A percentile compares a stretch with the other conserved stretches of the same genome.
These are phyloP conservation scores for Podila epicladia DNA, from an alignment of 192 early-diverging fungal genomes.

Conservation along the genomic window DNA sequence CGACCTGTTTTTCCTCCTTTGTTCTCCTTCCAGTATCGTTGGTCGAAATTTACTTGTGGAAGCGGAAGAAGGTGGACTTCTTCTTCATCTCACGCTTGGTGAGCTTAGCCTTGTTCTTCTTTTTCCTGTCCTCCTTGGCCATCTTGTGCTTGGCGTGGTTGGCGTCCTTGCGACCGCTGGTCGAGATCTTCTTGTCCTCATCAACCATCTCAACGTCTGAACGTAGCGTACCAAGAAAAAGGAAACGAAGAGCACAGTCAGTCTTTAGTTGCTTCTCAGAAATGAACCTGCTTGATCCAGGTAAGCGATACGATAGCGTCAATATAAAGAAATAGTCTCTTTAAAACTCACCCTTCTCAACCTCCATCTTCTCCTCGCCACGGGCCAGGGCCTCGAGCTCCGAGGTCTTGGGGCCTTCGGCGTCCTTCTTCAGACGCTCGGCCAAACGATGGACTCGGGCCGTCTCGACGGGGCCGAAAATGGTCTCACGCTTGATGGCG, in stretches of 20 bases:
- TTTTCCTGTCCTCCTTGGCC: constrained; percentile 54
- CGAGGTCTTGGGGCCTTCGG: constrained; percentile 47
- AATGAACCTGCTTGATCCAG: too few species aligned
- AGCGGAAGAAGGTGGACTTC: constrained; percentile 52
- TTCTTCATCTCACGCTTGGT: constrained; percentile 51
- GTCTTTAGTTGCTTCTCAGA: not conserved
- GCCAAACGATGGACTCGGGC: constrained; percentile 57
- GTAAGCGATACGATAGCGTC: too few species aligned
- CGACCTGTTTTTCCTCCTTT: too few species aligned
- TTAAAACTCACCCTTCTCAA: constrained; percentile 38
- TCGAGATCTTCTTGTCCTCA: constrained; percentile 58
- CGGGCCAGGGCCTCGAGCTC: constrained; percentile 48
- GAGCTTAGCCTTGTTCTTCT: constrained; percentile 40
- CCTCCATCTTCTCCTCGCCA: constrained; percentile 48
- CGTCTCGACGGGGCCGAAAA: constrained; percentile 66
- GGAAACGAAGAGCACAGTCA: not conserved
- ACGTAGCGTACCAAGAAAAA: not conserved
- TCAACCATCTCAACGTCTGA: constrained; percentile 26
- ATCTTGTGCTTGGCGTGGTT: constrained; percentile 53
- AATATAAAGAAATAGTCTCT: too few species aligned
- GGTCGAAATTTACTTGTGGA: constrained; percentile 31
- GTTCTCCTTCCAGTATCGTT: too few species aligned
- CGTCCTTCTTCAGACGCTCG: constrained; percentile 51
- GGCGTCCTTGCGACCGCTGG: constrained; percentile 55
- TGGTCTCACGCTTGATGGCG: constrained; percentile 65